phyloP scores from a whole-genome alignment of 2,329 filamentous ascomycete species.

The Endothia cerciana region DNA sequence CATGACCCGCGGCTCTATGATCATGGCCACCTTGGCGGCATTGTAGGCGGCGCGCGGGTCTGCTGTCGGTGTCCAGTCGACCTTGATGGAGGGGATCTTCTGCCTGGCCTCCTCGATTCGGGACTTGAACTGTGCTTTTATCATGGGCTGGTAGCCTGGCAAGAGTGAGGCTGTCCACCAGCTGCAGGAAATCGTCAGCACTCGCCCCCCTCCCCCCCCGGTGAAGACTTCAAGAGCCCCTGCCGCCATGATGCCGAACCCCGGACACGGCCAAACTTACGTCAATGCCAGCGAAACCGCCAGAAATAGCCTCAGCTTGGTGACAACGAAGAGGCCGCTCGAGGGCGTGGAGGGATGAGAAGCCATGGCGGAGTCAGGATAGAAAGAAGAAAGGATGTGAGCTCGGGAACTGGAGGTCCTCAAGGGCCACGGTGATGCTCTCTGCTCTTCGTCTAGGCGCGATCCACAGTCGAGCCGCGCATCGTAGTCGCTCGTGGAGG shows the following conservation, averaged over 20 bases:
- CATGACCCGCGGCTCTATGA: slow-evolving; percentile 56
- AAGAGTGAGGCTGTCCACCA: slow-evolving; percentile 52
- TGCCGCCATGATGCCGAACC: neutral
- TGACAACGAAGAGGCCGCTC: slow-evolving; percentile 38
- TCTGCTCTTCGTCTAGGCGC: slow-evolving; percentile 1
- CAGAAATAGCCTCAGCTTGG: slow-evolving; percentile 42
- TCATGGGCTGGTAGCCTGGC: slow-evolving; percentile 47
- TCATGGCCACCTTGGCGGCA: slow-evolving; percentile 56
- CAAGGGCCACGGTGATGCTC: slow-evolving; percentile 2
- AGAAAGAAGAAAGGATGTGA: neutral
- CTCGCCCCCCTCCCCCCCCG: neutral
- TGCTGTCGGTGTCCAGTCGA: slow-evolving; percentile 42
- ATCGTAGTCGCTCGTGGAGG: neutral
- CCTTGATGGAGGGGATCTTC: slow-evolving; percentile 45
- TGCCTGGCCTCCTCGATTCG: slow-evolving; percentile 44
- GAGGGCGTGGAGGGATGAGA: slow-evolving; percentile 27
- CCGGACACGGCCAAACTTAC: slow-evolving; percentile 36
- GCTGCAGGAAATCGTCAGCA: slow-evolving; percentile 35
- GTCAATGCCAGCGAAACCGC: slow-evolving; percentile 42
- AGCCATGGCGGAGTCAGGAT: slow-evolving; percentile 29
- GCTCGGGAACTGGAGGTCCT: neutral
- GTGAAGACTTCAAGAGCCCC: neutral
- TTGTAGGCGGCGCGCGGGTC: slow-evolving; percentile 47
- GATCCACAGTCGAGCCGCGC: neutral
- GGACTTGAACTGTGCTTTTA: slow-evolving; percentile 40